Conservation (phyloP, 2,329 filamentous ascomycete genomes). For the Colletotrichum phormii region DNA sequence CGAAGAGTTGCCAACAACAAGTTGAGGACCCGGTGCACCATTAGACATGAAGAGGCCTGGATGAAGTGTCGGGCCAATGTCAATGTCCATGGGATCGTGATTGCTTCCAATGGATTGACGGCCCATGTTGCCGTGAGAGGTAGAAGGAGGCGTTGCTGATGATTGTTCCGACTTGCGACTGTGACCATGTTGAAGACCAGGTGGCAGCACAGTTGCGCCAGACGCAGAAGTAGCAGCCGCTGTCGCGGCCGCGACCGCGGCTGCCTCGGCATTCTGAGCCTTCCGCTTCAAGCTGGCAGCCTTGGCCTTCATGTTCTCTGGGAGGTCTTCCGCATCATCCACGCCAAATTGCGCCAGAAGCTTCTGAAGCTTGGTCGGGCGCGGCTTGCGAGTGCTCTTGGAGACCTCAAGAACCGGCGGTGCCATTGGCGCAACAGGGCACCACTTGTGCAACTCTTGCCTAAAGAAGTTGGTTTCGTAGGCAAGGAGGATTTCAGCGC, state of each 20-base stretch:
- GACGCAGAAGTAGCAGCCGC: constrained; percentile 31
- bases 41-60: constrained; percentile 55
- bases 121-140: constrained; percentile 40
- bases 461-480: constrained; percentile 98
- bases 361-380: constrained; percentile 97
- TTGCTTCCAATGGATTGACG: constrained; percentile 40
- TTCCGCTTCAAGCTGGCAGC: constrained; percentile 80
- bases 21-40: constrained; percentile 53
- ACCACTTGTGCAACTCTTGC: constrained; percentile 95
- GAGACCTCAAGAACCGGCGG: constrained; percentile 90
- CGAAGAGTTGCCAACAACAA: constrained; percentile 53
- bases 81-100: constrained; percentile 54
- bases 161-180: constrained; percentile 36
- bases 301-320: constrained; percentile 84
- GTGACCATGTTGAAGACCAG: constrained; percentile 12
- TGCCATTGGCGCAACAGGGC: constrained; percentile 85
- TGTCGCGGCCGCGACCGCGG: constrained; percentile 50
- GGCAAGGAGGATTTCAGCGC: constrained; percentile 90
- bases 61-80: constrained; percentile 51
- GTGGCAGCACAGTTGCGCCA: constrained; percentile 24
- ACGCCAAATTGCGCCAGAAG: constrained; percentile 90
- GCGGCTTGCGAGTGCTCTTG: constrained; percentile 91
- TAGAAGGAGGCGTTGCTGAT: constrained; percentile 37
- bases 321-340: constrained; percentile 89
- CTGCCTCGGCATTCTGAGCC: constrained; percentile 69